Percentiles rank a stretch among this genome's conserved stretches.
Conservation (phyloP, 148 eudicot genomes). For the Nepenthes gracilis region DNA sequence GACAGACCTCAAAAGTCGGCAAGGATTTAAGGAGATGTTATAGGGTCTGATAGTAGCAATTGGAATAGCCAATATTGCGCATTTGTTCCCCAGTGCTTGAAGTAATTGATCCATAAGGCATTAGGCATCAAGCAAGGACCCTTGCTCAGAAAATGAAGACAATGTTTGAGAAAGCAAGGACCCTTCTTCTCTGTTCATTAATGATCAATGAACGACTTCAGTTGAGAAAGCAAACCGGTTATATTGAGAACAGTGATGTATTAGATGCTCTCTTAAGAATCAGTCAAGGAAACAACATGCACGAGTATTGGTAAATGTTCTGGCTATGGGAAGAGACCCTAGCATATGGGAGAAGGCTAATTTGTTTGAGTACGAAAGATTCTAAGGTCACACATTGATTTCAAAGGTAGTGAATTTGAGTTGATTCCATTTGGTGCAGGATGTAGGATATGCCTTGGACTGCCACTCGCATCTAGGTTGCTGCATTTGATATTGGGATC, state of each 20-base stretch:
- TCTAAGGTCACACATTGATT: slow-evolving; percentile 5
- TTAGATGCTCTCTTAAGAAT: background rate
- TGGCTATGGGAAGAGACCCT: slow-evolving; percentile 8
- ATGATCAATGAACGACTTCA: slow-evolving; percentile 11
- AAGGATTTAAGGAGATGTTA: no score
- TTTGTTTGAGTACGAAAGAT: slow-evolving; percentile 6
- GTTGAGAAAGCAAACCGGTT: background rate
- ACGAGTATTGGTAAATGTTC: background rate
- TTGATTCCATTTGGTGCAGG: slow-evolving; percentile 8
- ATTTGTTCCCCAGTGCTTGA: no score
- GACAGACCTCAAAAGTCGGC: no score
- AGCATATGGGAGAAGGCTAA: background rate
- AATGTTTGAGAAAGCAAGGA: no score
- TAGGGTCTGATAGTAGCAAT: no score
- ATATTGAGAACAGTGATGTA: background rate
- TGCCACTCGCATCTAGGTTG: slow-evolving; percentile 2
- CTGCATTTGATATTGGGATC: slow-evolving; percentile 7
- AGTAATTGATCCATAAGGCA: no score
- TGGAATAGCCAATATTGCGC: no score
- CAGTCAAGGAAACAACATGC: slow-evolving; percentile 1
- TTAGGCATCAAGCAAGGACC: no score
- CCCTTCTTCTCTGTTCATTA: no score
- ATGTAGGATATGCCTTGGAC: slow-evolving; percentile 6
- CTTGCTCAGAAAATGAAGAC: no score
- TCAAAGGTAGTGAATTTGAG: slow-evolving; percentile 8